phyloP scores from a whole-genome alignment of 2,329 filamentous ascomycete genomes.

The Fusarium verrucosum region DNA sequence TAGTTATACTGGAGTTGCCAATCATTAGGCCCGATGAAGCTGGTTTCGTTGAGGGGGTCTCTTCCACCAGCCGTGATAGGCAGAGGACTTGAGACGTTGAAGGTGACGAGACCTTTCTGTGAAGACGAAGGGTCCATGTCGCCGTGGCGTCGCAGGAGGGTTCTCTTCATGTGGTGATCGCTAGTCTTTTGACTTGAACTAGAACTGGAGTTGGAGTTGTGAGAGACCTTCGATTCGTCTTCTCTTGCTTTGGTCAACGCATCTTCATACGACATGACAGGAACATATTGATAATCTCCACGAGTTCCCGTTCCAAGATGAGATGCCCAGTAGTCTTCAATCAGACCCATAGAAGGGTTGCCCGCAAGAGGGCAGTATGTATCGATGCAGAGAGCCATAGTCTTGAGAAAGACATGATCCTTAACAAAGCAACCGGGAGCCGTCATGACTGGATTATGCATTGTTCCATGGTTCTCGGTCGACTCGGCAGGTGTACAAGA shows the following conservation, averaged over 20 bases:
- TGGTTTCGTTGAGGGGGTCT: slow-evolving; percentile 47
- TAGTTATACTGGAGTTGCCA: slow-evolving; percentile 59
- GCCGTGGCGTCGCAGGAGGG: slow-evolving; percentile 19
- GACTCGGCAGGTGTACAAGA: slow-evolving; percentile 45
- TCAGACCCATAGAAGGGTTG: slow-evolving; percentile 18
- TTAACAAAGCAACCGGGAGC: slow-evolving; percentile 44
- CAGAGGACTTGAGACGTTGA: slow-evolving; percentile 15
- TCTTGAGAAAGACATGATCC: slow-evolving; percentile 46
- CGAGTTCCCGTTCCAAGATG: slow-evolving; percentile 45
- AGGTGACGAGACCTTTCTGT: slow-evolving; percentile 2
- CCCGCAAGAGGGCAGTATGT: slow-evolving; percentile 44
- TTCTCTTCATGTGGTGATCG: background rate
- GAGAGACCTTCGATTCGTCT: slow-evolving; percentile 30
- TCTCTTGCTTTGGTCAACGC: slow-evolving; percentile 37
- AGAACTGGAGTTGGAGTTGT: background rate
- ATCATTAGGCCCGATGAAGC: slow-evolving; percentile 42
- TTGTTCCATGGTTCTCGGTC: slow-evolving; percentile 36
- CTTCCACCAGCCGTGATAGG: slow-evolving; percentile 36
- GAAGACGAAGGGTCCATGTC: slow-evolving; percentile 1
- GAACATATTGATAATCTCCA: slow-evolving; percentile 36
- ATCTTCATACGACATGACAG: slow-evolving; percentile 44
- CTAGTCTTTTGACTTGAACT: background rate
- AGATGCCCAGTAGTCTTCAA: slow-evolving; percentile 45
- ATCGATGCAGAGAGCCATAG: slow-evolving; percentile 49
- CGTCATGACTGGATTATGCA: slow-evolving; percentile 36